Evolutionary conservation across 441 rosid species (phyloP), one percentile per base, ranked within the genome.

Genomic region (Manihot esculenta): DNA sequence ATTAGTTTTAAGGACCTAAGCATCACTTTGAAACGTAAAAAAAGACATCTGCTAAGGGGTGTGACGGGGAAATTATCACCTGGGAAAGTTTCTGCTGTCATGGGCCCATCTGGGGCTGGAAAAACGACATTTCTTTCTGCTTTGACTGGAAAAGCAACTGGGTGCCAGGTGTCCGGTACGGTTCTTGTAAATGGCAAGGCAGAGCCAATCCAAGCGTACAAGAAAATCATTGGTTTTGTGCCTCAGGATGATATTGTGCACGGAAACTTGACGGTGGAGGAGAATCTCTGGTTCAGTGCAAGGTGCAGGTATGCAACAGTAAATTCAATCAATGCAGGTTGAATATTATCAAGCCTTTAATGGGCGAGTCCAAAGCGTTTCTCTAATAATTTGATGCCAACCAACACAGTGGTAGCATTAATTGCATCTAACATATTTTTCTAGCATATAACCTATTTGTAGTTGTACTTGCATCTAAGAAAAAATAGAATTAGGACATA

Each of bases 41-140:
- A 88, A 84, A 96, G 82, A 79, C 96, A 87, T 85, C 83, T 96
- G 5, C 57, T 96, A 73, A 90, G 97, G 78, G 83, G 89, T 73
- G 98, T 96, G 67, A 89, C 97, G 0, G 99, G 99, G 26, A 91
- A 93, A 73, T 67, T 96, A 74, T 83, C 79, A 8, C 97, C 99
- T 45, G 99, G 98, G 18, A 83, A 91, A 80, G 93, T 96, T 73
- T 91, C 96, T 30, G 97, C 98, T 41, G 99, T 96, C 45, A 96
- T 93, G 98, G 99, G 98, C 62, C 98, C 99, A 45, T 96, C 99
- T n/a, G 98, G 98, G 45, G 98, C 99, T 23, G 99, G 99, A 27
- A 96, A 96, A 81, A 91, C 99, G 7, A 93, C 99, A 26, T 96
- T 96, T 82, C 87, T 96, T 66, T 87, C 96, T 74, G 98, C 99